Percentiles rank a stretch among this genome's conserved stretches.
Conservation (phyloP, 1,139 yeast species). For the Saccharomyces hybrid region DNA sequence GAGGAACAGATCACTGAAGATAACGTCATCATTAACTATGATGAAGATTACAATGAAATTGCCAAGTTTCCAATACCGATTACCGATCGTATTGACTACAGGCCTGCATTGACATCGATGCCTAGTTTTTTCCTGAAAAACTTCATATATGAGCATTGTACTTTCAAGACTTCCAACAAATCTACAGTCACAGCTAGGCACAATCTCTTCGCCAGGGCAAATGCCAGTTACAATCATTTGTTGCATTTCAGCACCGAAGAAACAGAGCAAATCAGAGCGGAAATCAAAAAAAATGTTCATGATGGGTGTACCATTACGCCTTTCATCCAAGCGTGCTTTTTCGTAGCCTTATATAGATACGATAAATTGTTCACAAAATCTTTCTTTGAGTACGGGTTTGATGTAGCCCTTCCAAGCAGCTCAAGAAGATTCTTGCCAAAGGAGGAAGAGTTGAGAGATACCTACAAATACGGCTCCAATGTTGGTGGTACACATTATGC, state of each 20-base stretch:
- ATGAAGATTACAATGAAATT: slow-evolving; percentile 9
- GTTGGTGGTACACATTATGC: slow-evolving; percentile 25
- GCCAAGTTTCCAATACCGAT: slow-evolving; percentile 17
- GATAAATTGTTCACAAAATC: slow-evolving; percentile 13
- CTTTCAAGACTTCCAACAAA: slow-evolving; percentile 4
- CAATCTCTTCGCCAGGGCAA: slow-evolving; percentile 7
- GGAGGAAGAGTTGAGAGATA: slow-evolving; percentile 11
- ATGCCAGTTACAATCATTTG: slow-evolving; percentile 3
- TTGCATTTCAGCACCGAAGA: slow-evolving; percentile 13
- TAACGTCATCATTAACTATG: slow-evolving; percentile 12
- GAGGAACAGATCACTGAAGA: slow-evolving; percentile 2
- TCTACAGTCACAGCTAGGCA: slow-evolving; percentile 12
- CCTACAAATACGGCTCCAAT: slow-evolving; percentile 22
- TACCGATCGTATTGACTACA: slow-evolving; percentile 19
- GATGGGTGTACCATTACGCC: slow-evolving; percentile 22
- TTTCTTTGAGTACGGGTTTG: slow-evolving; percentile 19
- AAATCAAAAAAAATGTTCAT: slow-evolving; percentile 10
- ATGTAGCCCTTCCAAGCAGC: slow-evolving; percentile 21
- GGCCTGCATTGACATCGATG: slow-evolving; percentile 10
- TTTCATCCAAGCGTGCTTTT: slow-evolving; percentile 22
- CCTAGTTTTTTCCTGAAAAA: slow-evolving; percentile 12
- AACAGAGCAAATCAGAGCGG: slow-evolving; percentile 9
- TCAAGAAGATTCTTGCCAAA: slow-evolving; percentile 16
- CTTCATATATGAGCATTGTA: slow-evolving; percentile 4
- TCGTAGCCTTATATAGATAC: slow-evolving; percentile 16